phyloP scores from a whole-genome alignment of 108 stramenopile genomes.

The Skeletonema grethae region DNA sequence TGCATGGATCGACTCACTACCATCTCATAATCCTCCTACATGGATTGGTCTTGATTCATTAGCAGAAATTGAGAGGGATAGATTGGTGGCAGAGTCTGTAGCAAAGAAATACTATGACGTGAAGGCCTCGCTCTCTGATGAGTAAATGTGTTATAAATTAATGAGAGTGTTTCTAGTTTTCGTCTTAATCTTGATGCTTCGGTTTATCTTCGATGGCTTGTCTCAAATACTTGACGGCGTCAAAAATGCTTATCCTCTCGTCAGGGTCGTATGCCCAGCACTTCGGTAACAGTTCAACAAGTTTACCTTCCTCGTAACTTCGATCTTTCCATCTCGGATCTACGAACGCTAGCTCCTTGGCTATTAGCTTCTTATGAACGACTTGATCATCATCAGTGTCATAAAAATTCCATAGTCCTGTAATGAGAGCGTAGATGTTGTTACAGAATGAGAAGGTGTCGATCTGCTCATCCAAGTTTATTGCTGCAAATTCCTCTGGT shows the following conservation, averaged over 20 bases:
- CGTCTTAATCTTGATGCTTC: neutral
- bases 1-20: conserved; percentile 69
- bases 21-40: conserved; percentile 79
- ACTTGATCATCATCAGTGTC: conserved; percentile 60
- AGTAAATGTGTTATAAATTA: conserved; percentile 8
- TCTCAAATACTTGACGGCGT: conserved; percentile 55
- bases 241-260: conserved; percentile 71
- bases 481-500: conserved; percentile 68
- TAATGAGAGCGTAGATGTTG: conserved; percentile 65
- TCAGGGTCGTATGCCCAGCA: conserved; percentile 71
- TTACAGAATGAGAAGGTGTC: conserved; percentile 81
- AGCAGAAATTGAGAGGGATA: conserved; percentile 72
- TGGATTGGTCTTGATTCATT: conserved; percentile 77
- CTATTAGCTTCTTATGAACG: conserved; percentile 58
- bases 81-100: conserved; percentile 62
- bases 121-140: conserved; percentile 24
- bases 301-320: conserved; percentile 59
- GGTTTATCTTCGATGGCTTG: conserved; percentile 42
- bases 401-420: conserved; percentile 70
- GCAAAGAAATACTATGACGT: conserved; percentile 58
- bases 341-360: conserved; percentile 55
- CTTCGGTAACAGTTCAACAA: conserved; percentile 75
- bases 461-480: conserved; percentile 67
- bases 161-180: neutral
- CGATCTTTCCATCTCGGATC: conserved; percentile 72